Evolutionary conservation across 2,329 filamentous ascomycete species (phyloP).

Genomic region (Pseudonectria foliicola): DNA sequence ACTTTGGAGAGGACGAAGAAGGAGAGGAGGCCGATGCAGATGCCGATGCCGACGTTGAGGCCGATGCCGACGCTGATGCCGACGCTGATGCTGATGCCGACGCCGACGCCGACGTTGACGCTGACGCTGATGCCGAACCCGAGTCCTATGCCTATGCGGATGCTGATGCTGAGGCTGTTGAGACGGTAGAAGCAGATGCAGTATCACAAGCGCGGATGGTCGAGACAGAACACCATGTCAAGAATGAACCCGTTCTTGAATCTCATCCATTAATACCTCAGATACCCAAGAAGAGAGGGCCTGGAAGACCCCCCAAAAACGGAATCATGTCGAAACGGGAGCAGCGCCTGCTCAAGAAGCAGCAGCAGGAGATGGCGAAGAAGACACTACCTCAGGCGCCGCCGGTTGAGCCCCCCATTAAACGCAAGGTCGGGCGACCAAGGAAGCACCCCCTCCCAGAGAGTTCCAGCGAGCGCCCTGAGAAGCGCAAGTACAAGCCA

Average conservation of each 20-base stretch:
- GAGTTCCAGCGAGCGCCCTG: conserved; percentile 43
- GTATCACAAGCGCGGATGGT: conserved; percentile 18
- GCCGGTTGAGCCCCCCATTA: conserved; percentile 44
- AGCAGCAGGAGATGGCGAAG: conserved; percentile 40
- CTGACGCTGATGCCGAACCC: conserved; percentile 21
- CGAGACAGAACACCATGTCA: conserved; percentile 19
- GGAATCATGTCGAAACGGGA: conserved; percentile 78
- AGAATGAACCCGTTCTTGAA: conserved; percentile 23
- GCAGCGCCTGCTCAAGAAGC: conserved; percentile 55
- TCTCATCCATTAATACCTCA: conserved; percentile 32
- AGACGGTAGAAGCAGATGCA: conserved; percentile 17
- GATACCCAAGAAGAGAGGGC: conserved; percentile 62
- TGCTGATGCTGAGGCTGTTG: conserved; percentile 19
- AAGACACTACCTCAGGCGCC: conserved; percentile 43
- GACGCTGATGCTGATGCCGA: too few species aligned
- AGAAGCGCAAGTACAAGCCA: conserved; percentile 62
- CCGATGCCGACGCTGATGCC: conserved; percentile 8
- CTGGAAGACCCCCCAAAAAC: conserved; percentile 75
- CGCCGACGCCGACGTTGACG: conserved; percentile 8
- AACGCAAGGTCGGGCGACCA: conserved; percentile 59
- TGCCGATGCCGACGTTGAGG: conserved; percentile 20
- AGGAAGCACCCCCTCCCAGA: conserved; percentile 57
- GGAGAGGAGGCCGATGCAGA: conserved; percentile 22
- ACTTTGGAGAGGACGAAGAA: conserved; percentile 32
- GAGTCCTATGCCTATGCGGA: conserved; percentile 12